These are phyloP conservation scores for Globisporangium cylindrosporum DNA, from an alignment of 352 stramenopile genomes.

Conservation along the genomic window DNA sequence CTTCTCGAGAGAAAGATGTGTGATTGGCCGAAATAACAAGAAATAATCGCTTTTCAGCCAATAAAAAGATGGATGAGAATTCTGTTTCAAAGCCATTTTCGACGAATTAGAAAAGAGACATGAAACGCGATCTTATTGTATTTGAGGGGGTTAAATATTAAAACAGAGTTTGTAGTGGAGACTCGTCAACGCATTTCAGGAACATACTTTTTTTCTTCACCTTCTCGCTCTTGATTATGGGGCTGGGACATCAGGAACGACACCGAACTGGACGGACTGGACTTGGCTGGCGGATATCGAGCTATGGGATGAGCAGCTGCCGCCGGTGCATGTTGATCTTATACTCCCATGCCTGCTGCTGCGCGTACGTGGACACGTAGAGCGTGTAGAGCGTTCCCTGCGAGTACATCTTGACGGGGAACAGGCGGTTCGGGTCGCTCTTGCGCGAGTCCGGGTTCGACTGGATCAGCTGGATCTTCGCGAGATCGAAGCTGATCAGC, in stretches of 20 bases:
- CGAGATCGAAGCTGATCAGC: slow-evolving; percentile 65
- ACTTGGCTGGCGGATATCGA: neutral
- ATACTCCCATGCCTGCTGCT: slow-evolving; percentile 81
- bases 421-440: slow-evolving; percentile 53
- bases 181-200: slow-evolving; percentile 7
- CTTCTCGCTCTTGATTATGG: neutral
- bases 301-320: slow-evolving; percentile 67
- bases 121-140: neutral
- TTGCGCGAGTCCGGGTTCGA: slow-evolving; percentile 38
- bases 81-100: neutral
- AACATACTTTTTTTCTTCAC: neutral
- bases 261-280: neutral
- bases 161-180: neutral
- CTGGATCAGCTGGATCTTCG: slow-evolving; percentile 76
- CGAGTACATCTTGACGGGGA: slow-evolving; percentile 72
- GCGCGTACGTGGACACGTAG: slow-evolving; percentile 71
- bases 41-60: neutral
- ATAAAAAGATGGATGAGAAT: neutral
- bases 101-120: slow-evolving; percentile 1
- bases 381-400: slow-evolving; percentile 67
- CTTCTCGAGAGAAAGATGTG: neutral
- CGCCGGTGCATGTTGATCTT: slow-evolving; percentile 73
- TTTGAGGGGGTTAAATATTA: slow-evolving; percentile 18
- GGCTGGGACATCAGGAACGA: neutral
- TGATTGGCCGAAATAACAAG: neutral